phyloP scores from a whole-genome alignment of 352 stramenopile genomes.

The Pythium scleroteichum region DNA sequence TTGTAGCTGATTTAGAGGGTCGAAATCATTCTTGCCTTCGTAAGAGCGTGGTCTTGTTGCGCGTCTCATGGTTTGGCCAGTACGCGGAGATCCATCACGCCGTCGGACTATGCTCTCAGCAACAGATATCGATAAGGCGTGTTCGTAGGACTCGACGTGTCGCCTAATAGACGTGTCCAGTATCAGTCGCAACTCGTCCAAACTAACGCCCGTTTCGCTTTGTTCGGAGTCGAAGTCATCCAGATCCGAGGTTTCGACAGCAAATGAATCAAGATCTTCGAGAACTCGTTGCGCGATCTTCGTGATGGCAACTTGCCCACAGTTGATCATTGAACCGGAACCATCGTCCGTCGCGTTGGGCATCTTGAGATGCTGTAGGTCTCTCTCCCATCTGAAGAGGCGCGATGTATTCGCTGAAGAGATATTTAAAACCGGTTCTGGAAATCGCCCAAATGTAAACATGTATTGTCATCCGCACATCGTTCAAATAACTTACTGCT shows the following conservation, averaged over 20 bases:
- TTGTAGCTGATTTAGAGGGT: slow-evolving; percentile 3
- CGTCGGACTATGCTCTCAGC: neutral
- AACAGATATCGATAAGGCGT: neutral
- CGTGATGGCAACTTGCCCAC: slow-evolving; percentile 18
- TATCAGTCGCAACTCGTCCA: slow-evolving; percentile 55
- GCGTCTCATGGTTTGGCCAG: too few species aligned
- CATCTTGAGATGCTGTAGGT: neutral
- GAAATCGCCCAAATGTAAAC: neutral
- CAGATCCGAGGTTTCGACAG: slow-evolving; percentile 25
- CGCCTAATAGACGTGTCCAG: slow-evolving; percentile 62
- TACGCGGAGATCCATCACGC: too few species aligned
- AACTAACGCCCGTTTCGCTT: slow-evolving; percentile 14
- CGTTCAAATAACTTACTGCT: slow-evolving; percentile 1
- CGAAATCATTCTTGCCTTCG: neutral
- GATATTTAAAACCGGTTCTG: too few species aligned
- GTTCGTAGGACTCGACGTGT: slow-evolving; percentile 19
- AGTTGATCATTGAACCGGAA: neutral
- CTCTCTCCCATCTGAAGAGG: too few species aligned
- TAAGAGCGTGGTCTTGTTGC: too few species aligned
- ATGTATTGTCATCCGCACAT: neutral
- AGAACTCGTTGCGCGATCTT: slow-evolving; percentile 44
- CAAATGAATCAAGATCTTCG: slow-evolving; percentile 50
- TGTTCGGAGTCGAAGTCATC: slow-evolving; percentile 13
- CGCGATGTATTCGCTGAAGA: slow-evolving; percentile 18
- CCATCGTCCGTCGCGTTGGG: neutral